Base-by-base conservation (phyloP, 1,139 yeast genomes). In the Hansenula anomala region DNA sequence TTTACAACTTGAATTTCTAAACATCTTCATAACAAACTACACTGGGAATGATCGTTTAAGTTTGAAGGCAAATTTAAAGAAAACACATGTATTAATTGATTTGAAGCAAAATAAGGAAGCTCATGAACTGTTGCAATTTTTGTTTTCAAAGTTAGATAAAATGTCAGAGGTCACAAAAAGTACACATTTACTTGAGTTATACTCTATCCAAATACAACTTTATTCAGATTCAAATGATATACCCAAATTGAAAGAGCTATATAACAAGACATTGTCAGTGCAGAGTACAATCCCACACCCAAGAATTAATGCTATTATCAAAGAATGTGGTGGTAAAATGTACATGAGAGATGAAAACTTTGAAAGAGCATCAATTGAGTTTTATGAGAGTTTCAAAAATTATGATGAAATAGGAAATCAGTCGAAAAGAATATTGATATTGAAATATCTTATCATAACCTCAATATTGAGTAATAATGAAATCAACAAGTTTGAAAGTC, bases 401-500 rank as follows among this genome's bases (percentile, higher is more conserved):
- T 85, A 78, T 57, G 94, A 86, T 56, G 95, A 85, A 59, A 82
- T 87, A 22, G 95, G 94, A 1, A 78, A 84, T 40, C 59, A 66
- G 17, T 66, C 66, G 36, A 51, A 54, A 35, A 71, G 86, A 42
- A 66, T 73, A 26, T 57, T 61, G 20, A 75, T 80, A 5, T 66
- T 86, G 46, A 77, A 78, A 47, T 81, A 80, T 56, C 69, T 80
- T 46, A 78, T 80, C 3, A 56, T 85, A 11, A 75, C 87, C 23
- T 78, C 84, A 9, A 65, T 85, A 46, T 60, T 86, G 35, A 73
- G 85, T 14, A 81, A 78, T 45, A 75, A 77, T 40, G 73, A 68
- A 37, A 48, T 54, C 33, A 51, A 54, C 37, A 54, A 54, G 38
- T 52, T 52, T 38, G 75, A 69, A 30, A 65, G 71, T 16, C 75